A percentile compares a stretch with the other conserved stretches of the same genome.
These are phyloP conservation scores for Helianthus tuberosus DNA, from an alignment of 129 eudicot genomes.

Conservation along the genomic window DNA sequence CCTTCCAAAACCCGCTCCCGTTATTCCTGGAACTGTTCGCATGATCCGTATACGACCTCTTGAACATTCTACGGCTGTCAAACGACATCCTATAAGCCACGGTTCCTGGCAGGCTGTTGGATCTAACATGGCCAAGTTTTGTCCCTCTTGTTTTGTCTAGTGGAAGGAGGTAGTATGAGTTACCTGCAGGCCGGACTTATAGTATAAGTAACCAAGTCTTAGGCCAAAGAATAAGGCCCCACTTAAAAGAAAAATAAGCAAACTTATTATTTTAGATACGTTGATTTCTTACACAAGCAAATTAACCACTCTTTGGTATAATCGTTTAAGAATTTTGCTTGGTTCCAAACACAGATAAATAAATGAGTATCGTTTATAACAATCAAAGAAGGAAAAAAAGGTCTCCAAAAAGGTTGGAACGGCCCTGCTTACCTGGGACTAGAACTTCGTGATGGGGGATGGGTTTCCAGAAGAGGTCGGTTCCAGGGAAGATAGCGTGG, in stretches of 20 bases:
- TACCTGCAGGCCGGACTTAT: slow-evolving; percentile 31
- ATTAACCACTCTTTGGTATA: no score
- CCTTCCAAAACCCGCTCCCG: slow-evolving; percentile 42
- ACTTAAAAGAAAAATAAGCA: no score
- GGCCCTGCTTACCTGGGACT: slow-evolving; percentile 31
- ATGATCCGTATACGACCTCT: slow-evolving; percentile 32
- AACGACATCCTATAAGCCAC: slow-evolving; percentile 80
- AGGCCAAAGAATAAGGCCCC: no score
- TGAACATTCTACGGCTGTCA: slow-evolving; percentile 51
- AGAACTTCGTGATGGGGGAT: slow-evolving; percentile 56
- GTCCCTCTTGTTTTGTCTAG: slow-evolving; percentile 30
- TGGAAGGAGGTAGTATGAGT: slow-evolving; percentile 66
- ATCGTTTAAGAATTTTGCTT: no score
- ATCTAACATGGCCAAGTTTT: slow-evolving; percentile 57
- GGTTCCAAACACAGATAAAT: no score
- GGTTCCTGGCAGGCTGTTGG: slow-evolving; percentile 53
- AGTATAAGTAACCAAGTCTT: no score
- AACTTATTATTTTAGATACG: no score
- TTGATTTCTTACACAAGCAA: no score
- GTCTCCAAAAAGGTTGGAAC: no score
- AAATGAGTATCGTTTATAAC: no score
- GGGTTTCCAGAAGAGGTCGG: slow-evolving; percentile 73
- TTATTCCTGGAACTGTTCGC: slow-evolving; percentile 10
- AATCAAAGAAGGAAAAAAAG: no score
- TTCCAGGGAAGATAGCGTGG: slow-evolving; percentile 58